Evolutionary conservation across 2,329 filamentous ascomycete genomes (phyloP).

Genomic region (Septoria linicola): DNA sequence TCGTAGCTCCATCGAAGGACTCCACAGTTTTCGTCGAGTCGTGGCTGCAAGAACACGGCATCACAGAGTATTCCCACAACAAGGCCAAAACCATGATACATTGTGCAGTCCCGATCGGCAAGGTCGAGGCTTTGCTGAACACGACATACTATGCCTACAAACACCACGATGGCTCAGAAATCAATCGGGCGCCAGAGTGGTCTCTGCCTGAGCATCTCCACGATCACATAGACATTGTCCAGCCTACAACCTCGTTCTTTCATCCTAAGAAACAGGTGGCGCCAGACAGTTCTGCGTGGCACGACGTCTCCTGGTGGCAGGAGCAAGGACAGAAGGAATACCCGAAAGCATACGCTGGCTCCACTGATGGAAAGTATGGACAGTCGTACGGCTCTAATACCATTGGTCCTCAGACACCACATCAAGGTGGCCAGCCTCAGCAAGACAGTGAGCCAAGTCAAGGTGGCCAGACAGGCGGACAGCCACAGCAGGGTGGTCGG

Average conservation of each 20-base stretch:
- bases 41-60: conserved; percentile 56
- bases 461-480: background rate
- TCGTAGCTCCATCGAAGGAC: conserved; percentile 55
- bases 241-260: conserved; percentile 62
- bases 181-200: conserved; percentile 57
- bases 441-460: background rate
- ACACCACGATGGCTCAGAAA: conserved; percentile 51
- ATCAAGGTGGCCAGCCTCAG: background rate
- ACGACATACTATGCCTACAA: conserved; percentile 55
- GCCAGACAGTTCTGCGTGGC: conserved; percentile 3
- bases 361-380: conserved; percentile 1
- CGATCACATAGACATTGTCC: conserved; percentile 58
- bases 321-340: background rate
- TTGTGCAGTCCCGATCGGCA: conserved; percentile 51
- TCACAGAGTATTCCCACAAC: conserved; percentile 48
- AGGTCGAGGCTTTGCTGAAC: conserved; percentile 55
- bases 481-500: background rate
- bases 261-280: conserved; percentile 21
- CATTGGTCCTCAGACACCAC: background rate
- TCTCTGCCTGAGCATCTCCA: conserved; percentile 59
- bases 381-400: background rate
- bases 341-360: conserved; percentile 11
- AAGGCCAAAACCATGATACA: conserved; percentile 59
- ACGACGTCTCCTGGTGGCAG: conserved; percentile 10
- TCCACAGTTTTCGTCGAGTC: conserved; percentile 54